Percentiles rank a stretch among this genome's conserved stretches.
Conservation (phyloP, 352 stramenopile species). For the Globisporangium nunn region DNA sequence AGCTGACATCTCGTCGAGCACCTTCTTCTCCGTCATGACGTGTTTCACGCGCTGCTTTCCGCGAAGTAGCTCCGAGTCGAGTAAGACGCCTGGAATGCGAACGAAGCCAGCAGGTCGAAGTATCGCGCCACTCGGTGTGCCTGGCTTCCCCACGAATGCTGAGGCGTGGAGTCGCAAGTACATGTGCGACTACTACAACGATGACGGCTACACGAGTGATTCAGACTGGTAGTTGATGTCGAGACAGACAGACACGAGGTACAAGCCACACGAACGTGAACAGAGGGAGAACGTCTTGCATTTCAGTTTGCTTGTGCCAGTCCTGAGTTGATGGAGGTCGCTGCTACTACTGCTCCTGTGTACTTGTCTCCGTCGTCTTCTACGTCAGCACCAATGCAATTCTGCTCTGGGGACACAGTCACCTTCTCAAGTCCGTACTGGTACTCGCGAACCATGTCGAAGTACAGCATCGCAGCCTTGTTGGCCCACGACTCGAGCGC, state of each 20-base stretch:
- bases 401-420: background rate
- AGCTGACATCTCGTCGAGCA: background rate
- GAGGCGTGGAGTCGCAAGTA: conserved; percentile 36
- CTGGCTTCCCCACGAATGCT: conserved; percentile 31
- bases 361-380: background rate
- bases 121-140: conserved; percentile 33
- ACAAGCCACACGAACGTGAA: background rate
- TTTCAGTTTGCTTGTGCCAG: background rate
- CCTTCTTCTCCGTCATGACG: conserved; percentile 14
- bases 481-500: conserved; percentile 64
- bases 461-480: conserved; percentile 48
- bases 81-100: background rate
- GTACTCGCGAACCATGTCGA: conserved; percentile 50
- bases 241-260: background rate
- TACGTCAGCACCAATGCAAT: background rate
- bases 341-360: background rate
- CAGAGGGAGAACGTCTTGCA: background rate
- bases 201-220: conserved; percentile 32
- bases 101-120: conserved; percentile 1
- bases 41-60: conserved; percentile 32
- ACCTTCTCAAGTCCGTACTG: background rate
- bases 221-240: conserved; percentile 12
- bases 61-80: background rate
- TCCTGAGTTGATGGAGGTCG: background rate
- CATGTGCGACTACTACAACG: conserved; percentile 47